These are phyloP conservation scores for Trametes coccinea DNA, from an alignment of 768 basidiomycete species.

Conservation along the genomic window DNA sequence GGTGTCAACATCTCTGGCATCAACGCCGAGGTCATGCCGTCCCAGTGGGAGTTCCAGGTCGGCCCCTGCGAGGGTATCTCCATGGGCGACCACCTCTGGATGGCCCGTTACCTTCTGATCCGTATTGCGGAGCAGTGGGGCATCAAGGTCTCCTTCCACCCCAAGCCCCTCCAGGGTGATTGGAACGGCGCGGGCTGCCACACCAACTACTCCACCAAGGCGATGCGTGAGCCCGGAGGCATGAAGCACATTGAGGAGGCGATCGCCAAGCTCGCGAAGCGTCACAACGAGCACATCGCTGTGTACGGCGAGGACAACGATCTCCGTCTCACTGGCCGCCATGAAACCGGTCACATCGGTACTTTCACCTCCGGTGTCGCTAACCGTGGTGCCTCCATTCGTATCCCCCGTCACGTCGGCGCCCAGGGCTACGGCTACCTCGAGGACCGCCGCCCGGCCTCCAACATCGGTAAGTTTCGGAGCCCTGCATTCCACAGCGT, in stretches of 20 bases:
- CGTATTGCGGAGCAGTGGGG: slow-evolving; percentile 98
- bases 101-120: slow-evolving; percentile 94
- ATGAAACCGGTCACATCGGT: slow-evolving; percentile 96
- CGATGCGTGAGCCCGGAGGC: slow-evolving; percentile 93
- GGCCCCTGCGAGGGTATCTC: slow-evolving; percentile 97
- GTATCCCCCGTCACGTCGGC: slow-evolving; percentile 92
- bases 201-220: slow-evolving; percentile 95
- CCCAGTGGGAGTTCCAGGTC: slow-evolving; percentile 99
- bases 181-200: slow-evolving; percentile 99
- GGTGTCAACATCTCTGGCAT: slow-evolving; percentile 99
- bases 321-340: slow-evolving; percentile 89
- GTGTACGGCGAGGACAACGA: slow-evolving; percentile 99
- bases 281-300: slow-evolving; percentile 93
- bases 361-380: slow-evolving; percentile 93
- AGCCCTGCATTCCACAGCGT: slow-evolving; percentile 15
- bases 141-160: slow-evolving; percentile 98
- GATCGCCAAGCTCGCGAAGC: slow-evolving; percentile 89
- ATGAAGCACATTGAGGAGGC: slow-evolving; percentile 90
- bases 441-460: slow-evolving; percentile 96
- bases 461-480: slow-evolving; percentile 80
- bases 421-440: slow-evolving; percentile 93
- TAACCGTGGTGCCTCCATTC: slow-evolving; percentile 95
- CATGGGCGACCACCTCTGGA: slow-evolving; percentile 99
- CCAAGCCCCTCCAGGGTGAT: slow-evolving; percentile 94
- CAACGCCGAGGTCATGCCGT: slow-evolving; percentile 99